Percentiles rank a stretch among this genome's conserved stretches.
phyloP scores from a whole-genome alignment of 345 rosid genomes.

The Ceriops tagal region DNA sequence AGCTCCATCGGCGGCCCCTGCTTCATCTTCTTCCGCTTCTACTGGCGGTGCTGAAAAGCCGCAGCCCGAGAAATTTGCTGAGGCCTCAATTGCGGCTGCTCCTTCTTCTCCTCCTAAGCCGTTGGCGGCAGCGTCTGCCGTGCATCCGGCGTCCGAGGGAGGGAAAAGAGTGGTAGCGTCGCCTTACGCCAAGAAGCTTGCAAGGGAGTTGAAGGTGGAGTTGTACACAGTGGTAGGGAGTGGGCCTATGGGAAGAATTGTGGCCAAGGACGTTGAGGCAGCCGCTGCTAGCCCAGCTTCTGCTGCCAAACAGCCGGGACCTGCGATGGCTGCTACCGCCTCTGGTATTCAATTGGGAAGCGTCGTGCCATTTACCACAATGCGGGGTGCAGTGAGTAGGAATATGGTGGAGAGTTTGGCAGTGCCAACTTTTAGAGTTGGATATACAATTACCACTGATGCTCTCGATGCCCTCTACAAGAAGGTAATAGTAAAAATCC shows the following conservation, averaged over 20 bases:
- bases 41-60: not conserved
- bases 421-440: constrained; percentile 90
- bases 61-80: constrained; percentile 16
- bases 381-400: constrained; percentile 81
- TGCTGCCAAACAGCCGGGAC: constrained; percentile 3
- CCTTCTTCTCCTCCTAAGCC: not conserved
- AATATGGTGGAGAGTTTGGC: constrained; percentile 82
- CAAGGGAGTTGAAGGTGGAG: constrained; percentile 80
- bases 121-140: constrained; percentile 32
- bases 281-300: constrained; percentile 38
- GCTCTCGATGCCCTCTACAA: constrained; percentile 87
- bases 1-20: constrained; percentile 15
- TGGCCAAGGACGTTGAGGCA: constrained; percentile 88
- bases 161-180: constrained; percentile 88
- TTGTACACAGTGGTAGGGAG: constrained; percentile 57
- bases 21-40: not conserved
- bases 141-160: constrained; percentile 82
- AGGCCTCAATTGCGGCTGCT: not conserved
- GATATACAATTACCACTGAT: constrained; percentile 71
- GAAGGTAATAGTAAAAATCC: constrained; percentile 43
- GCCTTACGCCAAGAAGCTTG: constrained; percentile 82
- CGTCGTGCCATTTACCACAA: constrained; percentile 81
- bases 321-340: not conserved
- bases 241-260: constrained; percentile 94
- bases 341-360: constrained; percentile 15